Evolutionary conservation across 164 flowering plant species (phyloP), one percentile per base, ranked within the genome.

Genomic region (Berberis thunbergii): DNA sequence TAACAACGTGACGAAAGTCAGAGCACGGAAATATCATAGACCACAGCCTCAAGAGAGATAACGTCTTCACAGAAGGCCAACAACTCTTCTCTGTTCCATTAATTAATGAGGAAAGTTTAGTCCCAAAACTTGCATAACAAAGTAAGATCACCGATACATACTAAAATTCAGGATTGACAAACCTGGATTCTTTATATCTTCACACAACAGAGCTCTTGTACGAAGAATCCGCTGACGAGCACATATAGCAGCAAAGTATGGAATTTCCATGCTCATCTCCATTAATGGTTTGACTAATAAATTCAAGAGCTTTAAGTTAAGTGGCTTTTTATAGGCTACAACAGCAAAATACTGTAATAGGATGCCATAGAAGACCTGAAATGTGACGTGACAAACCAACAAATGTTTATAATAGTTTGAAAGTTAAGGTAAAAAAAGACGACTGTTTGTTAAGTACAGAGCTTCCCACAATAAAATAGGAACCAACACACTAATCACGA

Each of bases 1-100:
- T 87, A 59, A 95, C 97, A 49, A 60, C 88, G 64, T 91, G 99
- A 42, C 92, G 94, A 63, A 83, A 91, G 75, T 95, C 98, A 41
- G 99, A 89, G 78, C 97, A 95, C 49, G 99, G 97, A 72, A 83
- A 95, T 68, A 84, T 82, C 89, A 86, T 78, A 43, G 91, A 86
- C 97, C 97, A 95, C n/a, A 95, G 81, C 76, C 96, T 83, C 73
- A 91, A 75, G 48, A 95, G 85, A 64, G 78, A 74, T 62, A 91
- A 67, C 9, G 97, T 91, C 74, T 95, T 95, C 72, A 82, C 63
- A 60, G 96, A 84, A 60, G 98, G 99, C 97, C 99, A 95, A 69
- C 87, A 78, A 66, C 86, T 81, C 56, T 66, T 79, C 58, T 82
- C 99, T 91, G 84, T 38, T 56, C 9, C n/a, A 62, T n/a, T 12